Base-by-base conservation (phyloP, 768 basidiomycete genomes). In the Coprinopsis marcescibilis region DNA sequence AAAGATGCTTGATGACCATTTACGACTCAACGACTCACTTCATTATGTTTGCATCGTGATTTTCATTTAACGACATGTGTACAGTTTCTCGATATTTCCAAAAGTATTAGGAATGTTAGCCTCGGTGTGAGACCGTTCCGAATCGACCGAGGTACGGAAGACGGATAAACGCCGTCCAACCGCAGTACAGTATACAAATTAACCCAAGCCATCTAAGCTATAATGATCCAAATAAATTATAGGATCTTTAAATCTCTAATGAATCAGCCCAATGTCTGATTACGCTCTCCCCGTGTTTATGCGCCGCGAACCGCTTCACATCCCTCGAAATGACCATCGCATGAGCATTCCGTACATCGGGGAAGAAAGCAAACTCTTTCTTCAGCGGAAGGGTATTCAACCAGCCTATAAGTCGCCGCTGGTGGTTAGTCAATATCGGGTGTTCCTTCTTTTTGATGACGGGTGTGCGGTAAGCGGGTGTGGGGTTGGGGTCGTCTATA, bases 301-400 rank as follows among this genome's bases (percentile, higher is more conserved):
- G 84, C 11, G 62, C 51, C 52, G 74, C 66, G 58, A 85, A 85
- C 25, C 69, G 65, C 57, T 80, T 70, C 45, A 79, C 60, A 51
- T 89, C 86, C 35, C 89, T 69, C 59, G 76, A 80, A 8, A 91
- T 68, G 52, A 92, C 83, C 47, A 77, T 68, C 3, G 74, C 85
- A 63, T 92, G 89, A 21, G 85, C 66, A 55, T 89, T 89, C 30
- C 64, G 57, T 19, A 81, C 70, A 1, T 65, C 64, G 15, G 70
- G 64, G 53, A 90, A 81, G 57, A 78, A 88, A 15, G 76, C 84
- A 15, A 76, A 60, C 53, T 85, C 76, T 64, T 90, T 91, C 67
- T 79, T 73, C 38, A 91, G 15, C 0, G 86, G 85, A 10, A 91
- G 72, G 34, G 66, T 68, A 61, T 90, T 90, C 30, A 92, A 67